These are phyloP conservation scores for Prunus dulcis DNA, from an alignment of 306 rosid genomes.

Conservation along the genomic window DNA sequence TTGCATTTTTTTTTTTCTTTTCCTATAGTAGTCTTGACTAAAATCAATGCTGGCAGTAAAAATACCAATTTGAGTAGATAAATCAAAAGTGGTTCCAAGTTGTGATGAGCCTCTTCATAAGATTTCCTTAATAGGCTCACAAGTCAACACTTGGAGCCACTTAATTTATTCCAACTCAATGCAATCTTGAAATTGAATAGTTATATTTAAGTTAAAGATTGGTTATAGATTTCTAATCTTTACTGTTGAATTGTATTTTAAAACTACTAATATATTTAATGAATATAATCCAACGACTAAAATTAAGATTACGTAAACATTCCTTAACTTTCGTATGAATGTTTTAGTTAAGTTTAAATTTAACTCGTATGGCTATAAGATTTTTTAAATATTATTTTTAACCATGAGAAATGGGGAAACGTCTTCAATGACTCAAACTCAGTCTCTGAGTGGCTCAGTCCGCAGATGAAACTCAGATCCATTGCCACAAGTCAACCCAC, in stretches of 20 bases:
- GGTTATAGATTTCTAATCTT: too few relatives aligned
- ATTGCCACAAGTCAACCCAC: constrained; percentile 41
- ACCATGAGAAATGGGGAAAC: not conserved
- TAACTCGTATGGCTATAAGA: too few relatives aligned
- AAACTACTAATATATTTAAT: too few relatives aligned
- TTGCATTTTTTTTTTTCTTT: not conserved
- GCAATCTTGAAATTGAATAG: not conserved
- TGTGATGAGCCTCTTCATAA: not conserved
- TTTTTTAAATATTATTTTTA: too few relatives aligned
- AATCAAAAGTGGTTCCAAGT: not conserved
- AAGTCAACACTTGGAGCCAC: not conserved
- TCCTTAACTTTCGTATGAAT: too few relatives aligned
- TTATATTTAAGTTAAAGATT: not conserved
- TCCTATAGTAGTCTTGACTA: not conserved
- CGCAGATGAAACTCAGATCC: constrained; percentile 24
- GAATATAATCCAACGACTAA: too few relatives aligned
- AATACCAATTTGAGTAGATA: not conserved
- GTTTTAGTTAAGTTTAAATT: too few relatives aligned
- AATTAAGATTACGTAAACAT: too few relatives aligned
- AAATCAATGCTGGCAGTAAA: not conserved
- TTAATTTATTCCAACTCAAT: not conserved
- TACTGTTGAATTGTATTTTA: fast-evolving
- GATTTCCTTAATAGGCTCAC: not conserved
- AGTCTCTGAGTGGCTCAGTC: not conserved
- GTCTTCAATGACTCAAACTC: not conserved